Evolutionary conservation across 129 eudicot genomes (phyloP).

Genomic region (Silybum marianum): DNA sequence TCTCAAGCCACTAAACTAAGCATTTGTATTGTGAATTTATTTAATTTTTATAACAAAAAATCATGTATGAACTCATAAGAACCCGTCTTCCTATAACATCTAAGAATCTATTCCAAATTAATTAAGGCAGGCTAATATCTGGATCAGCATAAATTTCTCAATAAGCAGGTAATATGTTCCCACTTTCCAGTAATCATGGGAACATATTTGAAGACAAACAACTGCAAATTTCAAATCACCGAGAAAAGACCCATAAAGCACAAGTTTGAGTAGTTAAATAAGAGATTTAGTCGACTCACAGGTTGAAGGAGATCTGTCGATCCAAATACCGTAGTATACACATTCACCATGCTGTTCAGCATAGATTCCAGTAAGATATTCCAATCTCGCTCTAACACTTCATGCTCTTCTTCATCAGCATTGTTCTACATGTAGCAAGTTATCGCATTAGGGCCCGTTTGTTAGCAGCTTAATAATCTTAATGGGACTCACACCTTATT

Average conservation of each 20-base stretch:
- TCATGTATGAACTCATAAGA: neutral
- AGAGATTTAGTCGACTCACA: constrained; percentile 43
- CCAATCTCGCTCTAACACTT: constrained; percentile 59
- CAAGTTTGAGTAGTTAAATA: neutral
- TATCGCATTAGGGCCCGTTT: neutral
- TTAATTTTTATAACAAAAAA: neutral
- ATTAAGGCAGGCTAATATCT: neutral
- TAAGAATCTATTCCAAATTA: neutral
- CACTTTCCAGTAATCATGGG: neutral
- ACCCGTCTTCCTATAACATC: neutral
- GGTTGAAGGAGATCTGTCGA: constrained; percentile 62
- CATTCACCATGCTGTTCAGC: constrained; percentile 54
- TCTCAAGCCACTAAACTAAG: neutral
- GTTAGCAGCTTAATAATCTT: too few relatives aligned
- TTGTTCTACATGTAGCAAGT: constrained; percentile 37
- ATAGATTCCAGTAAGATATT: constrained; percentile 49
- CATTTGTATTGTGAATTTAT: neutral
- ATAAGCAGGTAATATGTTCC: neutral
- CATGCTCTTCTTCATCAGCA: constrained; percentile 51
- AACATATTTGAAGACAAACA: neutral
- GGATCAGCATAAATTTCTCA: neutral
- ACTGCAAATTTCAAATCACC: neutral
- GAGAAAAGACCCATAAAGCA: neutral
- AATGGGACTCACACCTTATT: too few relatives aligned
- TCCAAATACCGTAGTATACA: constrained; percentile 70